Evolutionary conservation across 2,329 filamentous ascomycete species (phyloP).

Genomic region (Teratosphaeria epicoccoides): DNA sequence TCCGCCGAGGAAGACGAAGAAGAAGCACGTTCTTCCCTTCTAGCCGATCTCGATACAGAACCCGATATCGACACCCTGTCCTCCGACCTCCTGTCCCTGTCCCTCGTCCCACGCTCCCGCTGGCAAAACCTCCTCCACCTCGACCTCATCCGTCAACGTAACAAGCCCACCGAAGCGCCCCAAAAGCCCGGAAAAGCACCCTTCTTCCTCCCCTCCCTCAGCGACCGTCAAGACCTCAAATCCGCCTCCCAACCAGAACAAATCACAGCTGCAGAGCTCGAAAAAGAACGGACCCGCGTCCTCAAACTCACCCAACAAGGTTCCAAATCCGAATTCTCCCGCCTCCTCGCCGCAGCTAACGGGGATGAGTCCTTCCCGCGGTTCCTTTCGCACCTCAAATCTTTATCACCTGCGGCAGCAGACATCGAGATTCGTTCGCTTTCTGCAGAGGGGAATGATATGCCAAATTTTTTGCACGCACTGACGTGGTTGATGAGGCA

Average conservation of each 20-base stretch:
- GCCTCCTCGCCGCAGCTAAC: conserved; percentile 36
- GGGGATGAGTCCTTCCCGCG: conserved; percentile 49
- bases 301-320: conserved; percentile 16
- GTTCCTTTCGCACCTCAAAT: conserved; percentile 70
- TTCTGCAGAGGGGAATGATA: conserved; percentile 45
- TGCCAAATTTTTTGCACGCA: conserved; percentile 70
- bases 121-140: conserved; percentile 94
- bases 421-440: conserved; percentile 87
- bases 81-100: conserved; percentile 74
- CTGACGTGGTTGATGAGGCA: conserved; percentile 59
- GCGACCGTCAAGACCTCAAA: conserved; percentile 21
- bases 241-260: conserved; percentile 12
- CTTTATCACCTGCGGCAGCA: conserved; percentile 70
- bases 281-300: conserved; percentile 24
- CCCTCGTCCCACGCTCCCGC: conserved; percentile 74
- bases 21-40: conserved; percentile 40
- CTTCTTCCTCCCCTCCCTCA: conserved; percentile 75
- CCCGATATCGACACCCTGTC: conserved; percentile 44
- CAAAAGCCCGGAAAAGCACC: conserved; percentile 90
- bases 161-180: conserved; percentile 84
- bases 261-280: conserved; percentile 17
- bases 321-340: conserved; percentile 33
- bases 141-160: conserved; percentile 80
- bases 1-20: conserved; percentile 40
- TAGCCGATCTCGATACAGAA: conserved; percentile 37